Evolutionary conservation across 805 yeast species (phyloP).

Genomic region (Clavispora vitiphila): DNA sequence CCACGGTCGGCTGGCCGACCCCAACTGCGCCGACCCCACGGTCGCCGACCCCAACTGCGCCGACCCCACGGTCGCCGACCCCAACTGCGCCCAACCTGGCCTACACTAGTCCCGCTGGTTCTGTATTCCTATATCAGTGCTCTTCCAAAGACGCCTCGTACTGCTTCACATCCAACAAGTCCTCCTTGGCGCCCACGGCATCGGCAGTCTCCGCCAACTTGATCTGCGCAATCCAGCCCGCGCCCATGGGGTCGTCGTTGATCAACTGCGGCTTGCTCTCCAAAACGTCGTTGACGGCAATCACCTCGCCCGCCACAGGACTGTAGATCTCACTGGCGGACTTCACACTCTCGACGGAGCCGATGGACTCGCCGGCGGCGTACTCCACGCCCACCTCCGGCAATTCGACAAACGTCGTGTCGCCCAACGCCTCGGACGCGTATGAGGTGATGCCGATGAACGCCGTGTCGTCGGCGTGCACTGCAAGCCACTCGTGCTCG

Average conservation of each 20-base stretch:
- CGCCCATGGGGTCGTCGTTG: slow-evolving; percentile 87
- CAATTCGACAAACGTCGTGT: slow-evolving; percentile 89
- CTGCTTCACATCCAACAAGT: slow-evolving; percentile 48
- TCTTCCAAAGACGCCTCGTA: slow-evolving; percentile 58
- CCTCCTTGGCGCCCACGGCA: slow-evolving; percentile 31
- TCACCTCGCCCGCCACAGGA: slow-evolving; percentile 74
- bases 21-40: too few relatives aligned
- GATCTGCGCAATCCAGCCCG: slow-evolving; percentile 87
- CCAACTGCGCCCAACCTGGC: too few relatives aligned
- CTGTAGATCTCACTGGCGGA: slow-evolving; percentile 89
- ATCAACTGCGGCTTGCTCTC: slow-evolving; percentile 71
- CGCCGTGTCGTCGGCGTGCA: slow-evolving; percentile 75
- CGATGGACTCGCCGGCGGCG: slow-evolving; percentile 75
- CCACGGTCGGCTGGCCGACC: too few relatives aligned
- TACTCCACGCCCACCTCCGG: slow-evolving; percentile 65
- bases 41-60: too few relatives aligned
- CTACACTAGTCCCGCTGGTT: too few relatives aligned
- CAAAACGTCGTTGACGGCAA: slow-evolving; percentile 65
- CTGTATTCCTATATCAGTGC: slow-evolving; percentile 10
- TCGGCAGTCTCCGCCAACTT: slow-evolving; percentile 42
- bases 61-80: too few relatives aligned
- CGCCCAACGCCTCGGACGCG: slow-evolving; percentile 96
- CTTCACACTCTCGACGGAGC: slow-evolving; percentile 93
- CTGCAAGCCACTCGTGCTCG: slow-evolving; percentile 95
- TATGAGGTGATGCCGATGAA: slow-evolving; percentile 89